phyloP scores from a whole-genome alignment of 2,329 filamentous ascomycete genomes.

The Calonectria henricotiae region DNA sequence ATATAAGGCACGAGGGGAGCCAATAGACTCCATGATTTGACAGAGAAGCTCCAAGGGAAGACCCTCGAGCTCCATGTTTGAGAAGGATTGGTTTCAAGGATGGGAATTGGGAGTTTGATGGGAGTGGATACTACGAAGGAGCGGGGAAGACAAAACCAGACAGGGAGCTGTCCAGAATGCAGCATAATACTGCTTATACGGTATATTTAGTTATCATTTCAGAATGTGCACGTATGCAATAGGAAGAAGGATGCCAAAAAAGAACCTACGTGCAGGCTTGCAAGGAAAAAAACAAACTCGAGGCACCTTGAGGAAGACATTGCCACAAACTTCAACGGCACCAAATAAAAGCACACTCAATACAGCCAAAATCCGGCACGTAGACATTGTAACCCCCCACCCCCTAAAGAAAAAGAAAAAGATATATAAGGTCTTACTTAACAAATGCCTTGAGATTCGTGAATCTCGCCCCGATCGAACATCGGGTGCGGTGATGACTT shows the following conservation, averaged over 20 bases:
- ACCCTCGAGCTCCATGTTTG: background rate
- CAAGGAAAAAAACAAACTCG: background rate
- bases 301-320: background rate
- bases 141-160: slow-evolving; percentile 2
- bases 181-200: background rate
- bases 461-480: no score
- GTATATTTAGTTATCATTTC: background rate
- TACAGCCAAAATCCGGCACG: background rate
- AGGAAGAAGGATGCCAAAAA: background rate
- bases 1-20: background rate
- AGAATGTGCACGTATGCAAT: background rate
- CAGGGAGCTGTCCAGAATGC: background rate
- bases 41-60: background rate
- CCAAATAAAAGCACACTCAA: background rate
- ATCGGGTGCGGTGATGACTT: background rate
- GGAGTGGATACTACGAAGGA: background rate
- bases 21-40: background rate
- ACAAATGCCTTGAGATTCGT: no score
- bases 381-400: no score
- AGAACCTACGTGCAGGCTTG: background rate
- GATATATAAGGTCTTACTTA: no score
- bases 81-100: background rate
- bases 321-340: background rate
- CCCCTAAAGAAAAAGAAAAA: no score
- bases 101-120: background rate